Base-by-base conservation (phyloP, 768 basidiomycete species). In the Sarcodon aspratus region DNA sequence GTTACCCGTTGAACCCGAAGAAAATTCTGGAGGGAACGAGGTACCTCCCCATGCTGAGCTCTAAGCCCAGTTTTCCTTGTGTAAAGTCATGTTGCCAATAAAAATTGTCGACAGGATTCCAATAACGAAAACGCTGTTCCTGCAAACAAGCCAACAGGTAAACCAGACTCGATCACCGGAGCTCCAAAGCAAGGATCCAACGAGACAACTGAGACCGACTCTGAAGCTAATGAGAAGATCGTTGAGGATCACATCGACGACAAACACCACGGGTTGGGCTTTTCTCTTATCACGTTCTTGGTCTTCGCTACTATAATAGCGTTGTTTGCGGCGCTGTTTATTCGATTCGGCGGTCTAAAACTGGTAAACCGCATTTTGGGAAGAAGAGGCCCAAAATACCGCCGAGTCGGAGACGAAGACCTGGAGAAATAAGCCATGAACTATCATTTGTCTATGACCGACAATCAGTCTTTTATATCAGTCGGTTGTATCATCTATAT, bases 1-100 rank as follows among this genome's bases (percentile, higher is more conserved):
- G 21, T 27, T 27, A 27, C 65, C 63, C 11, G 54, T 81, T 32
- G 80, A 84, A 50, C 48, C 69, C 34, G 71, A 64, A 43, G 64
- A 72, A 45, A 84, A 85, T 53, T 67, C 66, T 48, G 75, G 84
- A 48, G 86, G 82, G 62, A 83, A 88, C 53, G 73, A 95, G 89
- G 90, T 95, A 80, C 94, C 92, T 68, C 67, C 88, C 59, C 91
- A 80, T 62, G 85, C 78, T 78, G 95, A 98, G 80, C 91, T 97
- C 63, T 97, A 78, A 82, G 51, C 52, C 50, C 48, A 53, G 52
- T 36, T 55, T 54, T 56, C 49, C 51, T 54, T 53, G 45, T 59
- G 48, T 54, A 59, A 55, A 58, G 49, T 48, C 36, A 36, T 54
- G 48, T 55, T 42, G 36, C 52, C 56, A 63, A 61, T 57, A 60